Percentiles rank a stretch among this genome's conserved stretches.
Conservation (phyloP, 306 rosid genomes). For the Begonia masoniana region DNA sequence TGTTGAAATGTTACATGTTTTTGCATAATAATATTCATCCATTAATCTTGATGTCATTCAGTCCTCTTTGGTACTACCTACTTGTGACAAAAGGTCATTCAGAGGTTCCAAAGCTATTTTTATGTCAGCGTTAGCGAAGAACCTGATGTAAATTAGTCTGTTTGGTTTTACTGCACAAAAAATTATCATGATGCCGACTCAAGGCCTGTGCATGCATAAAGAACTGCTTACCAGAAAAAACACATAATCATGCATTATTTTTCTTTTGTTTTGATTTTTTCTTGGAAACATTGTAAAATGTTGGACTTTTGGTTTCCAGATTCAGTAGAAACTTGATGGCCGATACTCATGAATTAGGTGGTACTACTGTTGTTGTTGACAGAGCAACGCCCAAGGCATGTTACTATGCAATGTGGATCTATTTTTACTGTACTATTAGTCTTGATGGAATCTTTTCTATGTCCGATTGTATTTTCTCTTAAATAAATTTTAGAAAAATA, state of each 20-base stretch:
- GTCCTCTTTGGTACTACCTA: too few relatives aligned
- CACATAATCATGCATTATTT: constrained; percentile 1
- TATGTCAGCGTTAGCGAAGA: too few relatives aligned
- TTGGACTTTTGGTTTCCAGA: constrained; percentile 35
- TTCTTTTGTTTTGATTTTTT: constrained; percentile 1
- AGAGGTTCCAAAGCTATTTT: too few relatives aligned
- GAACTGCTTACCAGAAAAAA: too few relatives aligned
- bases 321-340: constrained; percentile 84
- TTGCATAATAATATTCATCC: too few relatives aligned
- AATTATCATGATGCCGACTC: too few relatives aligned
- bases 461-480: background rate
- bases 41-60: too few relatives aligned
- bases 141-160: too few relatives aligned
- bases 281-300: background rate
- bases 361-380: constrained; percentile 86
- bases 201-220: too few relatives aligned
- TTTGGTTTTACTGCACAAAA: too few relatives aligned
- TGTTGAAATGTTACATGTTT: too few relatives aligned
- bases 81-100: too few relatives aligned
- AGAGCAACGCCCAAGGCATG: constrained; percentile 96
- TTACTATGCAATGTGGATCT: constrained; percentile 1
- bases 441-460: background rate
- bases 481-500: background rate
- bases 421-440: background rate
- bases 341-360: constrained; percentile 88